Percentiles rank a stretch among this genome's conserved stretches.
Conservation (phyloP, 1,284 basidiomycete species). For the Pseudozyma sp. region DNA sequence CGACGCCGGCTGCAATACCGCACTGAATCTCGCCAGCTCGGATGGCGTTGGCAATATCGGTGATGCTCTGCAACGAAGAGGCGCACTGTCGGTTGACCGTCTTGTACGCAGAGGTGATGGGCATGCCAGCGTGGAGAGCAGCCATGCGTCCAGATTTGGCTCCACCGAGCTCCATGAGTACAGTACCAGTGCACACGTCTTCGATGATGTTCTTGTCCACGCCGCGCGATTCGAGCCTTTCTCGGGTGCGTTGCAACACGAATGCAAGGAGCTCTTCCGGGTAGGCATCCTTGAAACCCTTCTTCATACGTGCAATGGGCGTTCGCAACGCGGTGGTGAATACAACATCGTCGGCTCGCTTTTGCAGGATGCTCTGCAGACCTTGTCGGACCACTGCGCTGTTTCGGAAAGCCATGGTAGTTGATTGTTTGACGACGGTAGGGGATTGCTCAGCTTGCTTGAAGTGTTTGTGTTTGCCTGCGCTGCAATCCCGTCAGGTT, state of each 20-base stretch:
- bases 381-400: conserved; percentile 37
- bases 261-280: conserved; percentile 68
- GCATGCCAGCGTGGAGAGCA: conserved; percentile 67
- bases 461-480: too few species aligned
- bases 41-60: conserved; percentile 68
- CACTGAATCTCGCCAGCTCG: conserved; percentile 62
- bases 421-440: not conserved
- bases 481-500: too few species aligned
- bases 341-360: conserved; percentile 63
- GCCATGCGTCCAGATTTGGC: conserved; percentile 69
- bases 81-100: conserved; percentile 70
- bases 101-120: conserved; percentile 43
- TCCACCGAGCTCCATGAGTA: conserved; percentile 70
- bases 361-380: conserved; percentile 55
- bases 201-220: conserved; percentile 67
- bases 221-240: conserved; percentile 65
- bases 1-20: conserved; percentile 65
- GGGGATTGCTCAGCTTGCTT: not conserved
- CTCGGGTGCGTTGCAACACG: conserved; percentile 63
- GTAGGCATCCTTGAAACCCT: conserved; percentile 67
- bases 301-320: conserved; percentile 67
- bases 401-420: conserved; percentile 56
- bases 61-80: conserved; percentile 68
- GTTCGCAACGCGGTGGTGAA: conserved; percentile 69
- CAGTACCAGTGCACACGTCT: conserved; percentile 69